Evolutionary conservation across 2,329 filamentous ascomycete genomes (phyloP), one percentile per base, ranked within the genome.

Genomic region (Diaporthe citriasiana): DNA sequence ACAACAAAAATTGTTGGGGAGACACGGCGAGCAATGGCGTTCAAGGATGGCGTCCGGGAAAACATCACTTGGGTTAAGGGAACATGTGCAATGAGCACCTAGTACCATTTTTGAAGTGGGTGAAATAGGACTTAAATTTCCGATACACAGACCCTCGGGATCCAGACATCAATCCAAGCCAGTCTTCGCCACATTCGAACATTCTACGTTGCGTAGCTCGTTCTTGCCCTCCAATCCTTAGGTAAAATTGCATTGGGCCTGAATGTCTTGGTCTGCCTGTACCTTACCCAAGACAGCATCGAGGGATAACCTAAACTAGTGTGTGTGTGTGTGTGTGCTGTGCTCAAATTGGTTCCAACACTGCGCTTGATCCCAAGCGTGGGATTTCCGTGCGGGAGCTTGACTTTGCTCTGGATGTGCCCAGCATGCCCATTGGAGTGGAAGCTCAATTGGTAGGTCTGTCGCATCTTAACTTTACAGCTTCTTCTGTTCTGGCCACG

Each of bases 1-100:
- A 51, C 55, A 74, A n/a, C n/a, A 72, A 55, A 66, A 66, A 66
- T 53, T 30, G 35, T 65, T 55, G 35, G 71, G 55, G 75, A 72
- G 75, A 73, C 74, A 72, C 68, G 73, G 75, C 73, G 65, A 74
- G 79, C 71, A 74, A 75, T 66, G 78, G 77, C 79, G 78, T 78
- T 78, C 69, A 57, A 71, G 75, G 73, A 71, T 50, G 72, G 73
- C 68, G 73, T 72, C 42, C 42, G 56, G 73, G 68, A 38, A 56
- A 69, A 73, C 38, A 59, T 66, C 38, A 72, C 51, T 63, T 63
- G 45, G 45, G 68, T 45, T 57, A 51, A 33, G 63, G 35, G 59
- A 71, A 74, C 60, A 63, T 38, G 60, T 70, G 60, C 59, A 42
- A 25, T 42, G 70, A 53, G 57, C 71, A 71, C 45, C 59, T 38